Conservation (phyloP, 768 basidiomycete species). For the Sarcodon aspratus region DNA sequence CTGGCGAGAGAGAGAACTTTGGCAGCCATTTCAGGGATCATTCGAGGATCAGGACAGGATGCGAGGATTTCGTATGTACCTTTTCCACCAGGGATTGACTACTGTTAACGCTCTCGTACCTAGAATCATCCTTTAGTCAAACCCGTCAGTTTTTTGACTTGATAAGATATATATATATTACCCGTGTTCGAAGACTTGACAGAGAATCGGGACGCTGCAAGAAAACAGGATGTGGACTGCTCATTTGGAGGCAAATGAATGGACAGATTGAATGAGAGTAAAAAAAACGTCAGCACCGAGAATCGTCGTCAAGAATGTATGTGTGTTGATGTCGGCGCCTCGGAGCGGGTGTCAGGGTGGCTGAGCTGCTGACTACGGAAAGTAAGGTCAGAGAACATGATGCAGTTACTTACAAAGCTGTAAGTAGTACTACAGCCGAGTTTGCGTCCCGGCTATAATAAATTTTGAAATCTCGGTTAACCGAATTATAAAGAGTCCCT, state of each 20-base stretch:
- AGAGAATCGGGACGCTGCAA: background rate
- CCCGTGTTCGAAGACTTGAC: background rate
- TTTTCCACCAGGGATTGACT: background rate
- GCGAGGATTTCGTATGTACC: background rate
- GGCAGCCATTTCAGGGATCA: background rate
- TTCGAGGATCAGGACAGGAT: background rate
- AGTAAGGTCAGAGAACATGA: no score
- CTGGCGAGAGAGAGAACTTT: slow-evolving; percentile 54
- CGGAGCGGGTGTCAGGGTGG: no score
- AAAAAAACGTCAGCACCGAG: no score
- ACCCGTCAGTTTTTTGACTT: background rate
- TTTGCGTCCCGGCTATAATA: no score
- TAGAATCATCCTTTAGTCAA: background rate
- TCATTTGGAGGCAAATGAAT: background rate
- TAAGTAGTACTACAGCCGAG: no score
- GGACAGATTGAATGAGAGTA: background rate
- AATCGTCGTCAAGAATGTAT: no score
- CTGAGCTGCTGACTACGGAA: no score
- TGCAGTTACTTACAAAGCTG: no score
- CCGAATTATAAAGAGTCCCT: no score
- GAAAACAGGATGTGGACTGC: background rate
- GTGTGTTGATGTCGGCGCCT: no score
- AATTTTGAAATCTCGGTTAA: no score
- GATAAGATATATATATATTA: background rate
- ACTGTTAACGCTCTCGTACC: background rate